Conservation (phyloP, 1,284 basidiomycete species). For the Apiotrichum brassicae region DNA sequence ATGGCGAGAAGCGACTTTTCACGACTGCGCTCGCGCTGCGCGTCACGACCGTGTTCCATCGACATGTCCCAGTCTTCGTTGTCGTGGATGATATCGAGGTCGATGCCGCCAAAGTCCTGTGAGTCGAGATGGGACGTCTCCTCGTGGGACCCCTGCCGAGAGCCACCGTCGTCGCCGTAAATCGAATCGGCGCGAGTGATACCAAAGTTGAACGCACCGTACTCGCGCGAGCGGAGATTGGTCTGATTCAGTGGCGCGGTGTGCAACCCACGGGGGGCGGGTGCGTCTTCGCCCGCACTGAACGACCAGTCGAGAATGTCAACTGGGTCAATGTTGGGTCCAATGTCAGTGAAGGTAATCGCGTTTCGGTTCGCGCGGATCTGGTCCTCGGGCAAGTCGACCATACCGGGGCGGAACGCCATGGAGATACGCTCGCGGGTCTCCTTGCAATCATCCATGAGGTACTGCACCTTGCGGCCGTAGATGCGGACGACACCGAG, state of each 20-base stretch:
- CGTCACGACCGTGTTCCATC: constrained; percentile 68
- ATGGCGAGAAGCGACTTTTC: constrained; percentile 45
- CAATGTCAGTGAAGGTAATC: constrained; percentile 39
- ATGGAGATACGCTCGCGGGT: constrained; percentile 91
- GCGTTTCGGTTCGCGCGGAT: constrained; percentile 73
- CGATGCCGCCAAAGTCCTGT: constrained; percentile 59
- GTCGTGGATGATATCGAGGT: constrained; percentile 38
- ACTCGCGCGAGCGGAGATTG: constrained; percentile 32
- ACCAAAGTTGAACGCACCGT: constrained; percentile 44
- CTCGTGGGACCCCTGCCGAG: constrained; percentile 35
- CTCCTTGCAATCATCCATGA: constrained; percentile 96
- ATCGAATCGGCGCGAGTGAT: constrained; percentile 46
- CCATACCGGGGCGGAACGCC: constrained; percentile 86
- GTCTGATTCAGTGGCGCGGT: constrained; percentile 20
- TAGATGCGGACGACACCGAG: constrained; percentile 96
- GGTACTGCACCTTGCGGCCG: constrained; percentile 93
- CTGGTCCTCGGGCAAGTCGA: constrained; percentile 92
- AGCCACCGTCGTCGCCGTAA: constrained; percentile 33
- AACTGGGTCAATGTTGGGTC: constrained; percentile 17
- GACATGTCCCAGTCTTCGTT: constrained; percentile 46
- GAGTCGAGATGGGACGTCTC: constrained; percentile 63
- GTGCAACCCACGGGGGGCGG: constrained; percentile 14
- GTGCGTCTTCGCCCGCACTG: constrained; percentile 5
- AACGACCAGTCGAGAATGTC: constrained; percentile 42
- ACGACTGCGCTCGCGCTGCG: constrained; percentile 35